Percentiles rank a stretch among this genome's conserved stretches.
Evolutionary conservation across 2,329 filamentous ascomycete species (phyloP).

Genomic region (Penicillium sp.): DNA sequence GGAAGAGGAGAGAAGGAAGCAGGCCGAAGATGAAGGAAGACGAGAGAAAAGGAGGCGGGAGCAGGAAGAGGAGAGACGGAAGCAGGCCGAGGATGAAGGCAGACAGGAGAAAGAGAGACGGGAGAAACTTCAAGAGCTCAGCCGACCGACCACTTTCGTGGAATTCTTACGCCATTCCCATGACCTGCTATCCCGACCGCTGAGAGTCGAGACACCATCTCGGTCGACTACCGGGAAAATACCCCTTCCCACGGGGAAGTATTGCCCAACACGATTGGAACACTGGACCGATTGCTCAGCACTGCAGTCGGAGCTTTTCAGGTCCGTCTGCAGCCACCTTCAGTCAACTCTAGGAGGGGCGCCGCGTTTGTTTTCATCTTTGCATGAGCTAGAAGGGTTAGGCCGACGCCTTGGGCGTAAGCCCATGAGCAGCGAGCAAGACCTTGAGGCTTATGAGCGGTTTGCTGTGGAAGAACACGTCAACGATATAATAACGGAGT

Average conservation of each 20-base stretch:
- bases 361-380: constrained; percentile 21
- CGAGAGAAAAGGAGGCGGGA: too few relatives aligned
- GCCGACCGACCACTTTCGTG: constrained; percentile 13
- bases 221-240: constrained; percentile 32
- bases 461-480: constrained; percentile 21
- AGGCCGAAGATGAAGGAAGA: constrained; percentile 6
- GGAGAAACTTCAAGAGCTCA: constrained; percentile 7
- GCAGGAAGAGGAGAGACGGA: constrained; percentile 7
- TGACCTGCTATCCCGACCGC: constrained; percentile 20
- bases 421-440: constrained; percentile 28
- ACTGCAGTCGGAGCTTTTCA: constrained; percentile 3
- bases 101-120: constrained; percentile 1
- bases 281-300: constrained; percentile 26
- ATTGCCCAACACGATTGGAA: constrained; percentile 29
- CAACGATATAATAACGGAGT: constrained; percentile 33
- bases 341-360: constrained; percentile 15
- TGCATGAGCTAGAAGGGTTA: constrained; percentile 22
- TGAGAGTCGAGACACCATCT: constrained; percentile 28
- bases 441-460: constrained; percentile 19
- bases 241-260: constrained; percentile 28
- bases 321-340: constrained; percentile 22
- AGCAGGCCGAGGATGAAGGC: constrained; percentile 1
- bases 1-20: constrained; percentile 3
- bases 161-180: constrained; percentile 24
- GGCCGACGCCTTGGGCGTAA: constrained; percentile 20